Evolutionary conservation across 139 green algal genomes (phyloP), one percentile per base, ranked within the genome.

Genomic region (Closterium sp.): DNA sequence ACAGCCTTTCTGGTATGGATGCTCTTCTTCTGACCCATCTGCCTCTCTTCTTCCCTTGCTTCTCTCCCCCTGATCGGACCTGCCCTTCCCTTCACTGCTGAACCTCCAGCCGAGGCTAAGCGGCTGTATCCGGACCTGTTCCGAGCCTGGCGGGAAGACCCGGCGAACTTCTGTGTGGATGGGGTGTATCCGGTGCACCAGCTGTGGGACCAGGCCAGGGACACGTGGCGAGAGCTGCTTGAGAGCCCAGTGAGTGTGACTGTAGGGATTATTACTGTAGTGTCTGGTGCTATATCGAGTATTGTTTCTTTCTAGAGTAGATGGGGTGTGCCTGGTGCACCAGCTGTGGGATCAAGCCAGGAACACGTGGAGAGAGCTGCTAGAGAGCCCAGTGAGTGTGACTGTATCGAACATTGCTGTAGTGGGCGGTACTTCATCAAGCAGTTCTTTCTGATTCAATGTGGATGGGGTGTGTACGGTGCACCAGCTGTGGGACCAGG

Each of bases 141-240:
- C 84, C 89, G 87, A 32, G 88, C 89, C 4, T 97, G 96, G 95
- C 87, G 96, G 3, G 88, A 96, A 21, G 90, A 93, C 7, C 96
- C 96, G n/a, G 91, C 90, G 36, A 83, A 95, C 8, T 97, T 97
- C 69, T 87, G 85, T 31, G 88, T 97, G 33, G 94, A 95, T 36
- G 96, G 95, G 3, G 84, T 93, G 16, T 96, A 93, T 84, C 96
- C 96, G 1, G 87, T 97, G 32, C 87, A 89, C 10, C 94, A 97
- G n/a, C 69, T 94, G 25, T 94, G 90, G 89, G 90, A 94, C 33
- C 33, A 93, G 6, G 92, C 92, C 5, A 86, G 32, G 16, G 10
- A 89, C 23, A 91, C 92, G 84, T 94, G 92, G 92, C 19, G 34
- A 34, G 43, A 94, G 10, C 87, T 94, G 25, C 81, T 94, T 16